Conservation (phyloP, 345 rosid species). For the Salix koriyanagi region DNA sequence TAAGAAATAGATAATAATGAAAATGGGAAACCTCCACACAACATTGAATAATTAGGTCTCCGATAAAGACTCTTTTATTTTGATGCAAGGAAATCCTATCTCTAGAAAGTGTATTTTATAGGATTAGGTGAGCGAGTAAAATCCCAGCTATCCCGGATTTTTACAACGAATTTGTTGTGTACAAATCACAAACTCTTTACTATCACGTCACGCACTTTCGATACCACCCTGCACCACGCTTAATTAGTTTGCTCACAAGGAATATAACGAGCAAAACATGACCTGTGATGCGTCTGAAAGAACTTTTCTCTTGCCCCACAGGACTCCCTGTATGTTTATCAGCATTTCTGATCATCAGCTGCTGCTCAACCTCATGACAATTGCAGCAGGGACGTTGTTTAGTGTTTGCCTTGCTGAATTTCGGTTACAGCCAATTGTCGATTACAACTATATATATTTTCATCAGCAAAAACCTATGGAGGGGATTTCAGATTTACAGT, state of each 20-base stretch:
- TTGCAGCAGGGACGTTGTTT: background rate
- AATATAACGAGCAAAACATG: background rate
- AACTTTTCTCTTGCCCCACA: background rate
- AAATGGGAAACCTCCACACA: background rate
- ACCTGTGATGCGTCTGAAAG: background rate
- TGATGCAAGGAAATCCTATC: no score
- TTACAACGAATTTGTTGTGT: no score
- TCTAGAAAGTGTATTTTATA: no score
- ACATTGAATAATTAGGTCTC: no score
- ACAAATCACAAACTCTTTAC: no score
- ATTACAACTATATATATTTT: background rate
- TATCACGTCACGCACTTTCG: no score
- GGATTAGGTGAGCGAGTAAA: no score
- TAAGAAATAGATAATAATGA: background rate
- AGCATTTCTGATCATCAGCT: background rate
- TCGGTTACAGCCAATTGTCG: background rate
- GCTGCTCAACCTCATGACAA: background rate
- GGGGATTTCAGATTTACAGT: background rate
- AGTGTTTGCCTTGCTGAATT: background rate
- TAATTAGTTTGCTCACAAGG: no score
- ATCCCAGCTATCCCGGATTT: no score
- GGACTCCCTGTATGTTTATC: background rate
- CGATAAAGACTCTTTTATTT: no score
- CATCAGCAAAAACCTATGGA: background rate
- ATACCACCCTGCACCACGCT: no score